Base-by-base conservation (phyloP, 2,329 filamentous ascomycete species). In the Gnomoniopsis sp. region DNA sequence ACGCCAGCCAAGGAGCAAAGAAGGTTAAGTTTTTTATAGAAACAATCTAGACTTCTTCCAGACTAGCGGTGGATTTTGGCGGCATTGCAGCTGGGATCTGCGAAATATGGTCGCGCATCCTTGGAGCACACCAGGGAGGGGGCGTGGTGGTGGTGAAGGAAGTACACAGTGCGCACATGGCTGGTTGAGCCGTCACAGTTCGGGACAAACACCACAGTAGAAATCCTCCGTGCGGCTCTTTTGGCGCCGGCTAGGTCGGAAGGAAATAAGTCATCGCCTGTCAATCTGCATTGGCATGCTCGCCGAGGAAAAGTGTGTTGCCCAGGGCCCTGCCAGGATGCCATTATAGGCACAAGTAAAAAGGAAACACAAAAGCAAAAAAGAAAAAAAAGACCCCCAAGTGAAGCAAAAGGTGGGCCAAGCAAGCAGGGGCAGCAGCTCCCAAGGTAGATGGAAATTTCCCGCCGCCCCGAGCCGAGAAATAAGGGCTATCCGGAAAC, bases 11-110 rank as follows among this genome's bases (percentile, higher is more conserved):
- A 30, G 26, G 26, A 30, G 26, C 4, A 58, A 61, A 61, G 59
- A 61, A 61, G 59, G 59, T 61, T 61, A 61, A 61, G 49, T 49
- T 59, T 59, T 59, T 53, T 49, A 61, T 61, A 61, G 59, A 59
- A 58, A 53, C 34, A 38, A 10, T 46, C 48, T 34, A 55, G 33
- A 6, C 59, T 43, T 4, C 1, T 52, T 30, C 2, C n/a, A 26
- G 52, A 1, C 57, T 61, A 55, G 56, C 49, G 23, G 4, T 38
- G 14, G 48, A 49, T 10, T 52, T 44, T 52, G 21, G 51, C 43
- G 48, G 52, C 59, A 61, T 48, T 61, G 52, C 56, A 55, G 56
- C 56, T 54, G 52, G 53, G 59, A 61, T 61, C 55, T 54, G 49
- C 59, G 43, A 53, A 26, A 47, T 21, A 34, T 26, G 33, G 33